Percentiles rank a stretch among this genome's conserved stretches.
Evolutionary conservation across 2,329 filamentous ascomycete genomes (phyloP).

Genomic region (Tolypocladium nubicola): DNA sequence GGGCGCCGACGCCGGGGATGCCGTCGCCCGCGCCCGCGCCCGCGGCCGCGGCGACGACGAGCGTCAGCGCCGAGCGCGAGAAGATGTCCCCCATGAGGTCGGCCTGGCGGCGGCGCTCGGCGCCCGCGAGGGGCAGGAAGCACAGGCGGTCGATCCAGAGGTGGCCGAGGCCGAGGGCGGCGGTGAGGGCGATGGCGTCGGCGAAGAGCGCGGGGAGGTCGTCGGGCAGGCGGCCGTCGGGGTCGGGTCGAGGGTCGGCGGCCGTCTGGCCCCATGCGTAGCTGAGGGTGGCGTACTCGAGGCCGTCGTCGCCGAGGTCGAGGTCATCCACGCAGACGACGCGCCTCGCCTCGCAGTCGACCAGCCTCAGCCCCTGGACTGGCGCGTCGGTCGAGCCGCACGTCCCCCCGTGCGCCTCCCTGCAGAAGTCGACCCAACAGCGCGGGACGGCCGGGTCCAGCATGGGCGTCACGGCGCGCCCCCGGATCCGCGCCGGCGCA

Average conservation of each 20-base stretch:
- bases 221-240: slow-evolving; percentile 10
- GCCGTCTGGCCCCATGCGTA: slow-evolving; percentile 19
- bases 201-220: slow-evolving; percentile 17
- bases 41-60: slow-evolving; percentile 25
- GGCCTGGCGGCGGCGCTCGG: slow-evolving; percentile 16
- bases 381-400: slow-evolving; percentile 11
- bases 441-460: slow-evolving; percentile 17
- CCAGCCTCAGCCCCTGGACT: slow-evolving; percentile 18
- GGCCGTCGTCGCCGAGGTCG: slow-evolving; percentile 6
- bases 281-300: slow-evolving; percentile 24
- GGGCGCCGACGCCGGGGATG: slow-evolving; percentile 22
- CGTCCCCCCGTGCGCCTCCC: slow-evolving; percentile 14
- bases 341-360: slow-evolving; percentile 18
- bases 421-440: slow-evolving; percentile 25
- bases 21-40: slow-evolving; percentile 17
- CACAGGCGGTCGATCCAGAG: slow-evolving; percentile 28
- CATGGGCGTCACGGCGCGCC: slow-evolving; percentile 19
- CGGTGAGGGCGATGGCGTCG: slow-evolving; percentile 22
- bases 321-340: slow-evolving; percentile 19
- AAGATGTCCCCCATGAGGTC: slow-evolving; percentile 23
- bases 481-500: slow-evolving; percentile 13
- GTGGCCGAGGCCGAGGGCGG: slow-evolving; percentile 22
- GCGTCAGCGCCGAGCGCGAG: slow-evolving; percentile 18
- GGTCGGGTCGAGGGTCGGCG: slow-evolving; percentile 7
- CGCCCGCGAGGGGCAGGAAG: slow-evolving; percentile 15